Evolutionary conservation across 1,139 yeast species (phyloP), one percentile per base, ranked within the genome.

Genomic region (Suhomyces coccinellae): DNA sequence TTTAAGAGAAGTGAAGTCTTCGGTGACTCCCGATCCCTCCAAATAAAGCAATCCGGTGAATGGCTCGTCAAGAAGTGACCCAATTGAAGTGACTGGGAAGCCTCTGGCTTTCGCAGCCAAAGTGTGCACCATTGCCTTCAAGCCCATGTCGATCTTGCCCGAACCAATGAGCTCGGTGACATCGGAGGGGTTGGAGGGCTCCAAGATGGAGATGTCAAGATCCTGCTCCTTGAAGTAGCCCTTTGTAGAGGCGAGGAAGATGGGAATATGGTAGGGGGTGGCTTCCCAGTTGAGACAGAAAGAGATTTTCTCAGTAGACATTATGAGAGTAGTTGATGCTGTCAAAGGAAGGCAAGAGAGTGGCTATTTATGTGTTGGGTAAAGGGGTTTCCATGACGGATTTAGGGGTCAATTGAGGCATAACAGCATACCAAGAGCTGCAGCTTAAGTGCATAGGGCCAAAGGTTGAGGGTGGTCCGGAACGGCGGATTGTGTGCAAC

Each of bases 81-180:
- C 83, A 49, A 79, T 73, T 10, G 83, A 75, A 24, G 82, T 79
- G 26, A 79, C 82, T 20, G 82, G 81, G 58, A 67, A 79, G 4
- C 82, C 82, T 50, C 83, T 69, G 14, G 83, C 83, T 57, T 77
- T 78, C 16, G 82, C 82, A 47, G 83, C 83, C 52, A 79, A 65
- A 3, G 83, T 79, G 53, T 79, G 83, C 52, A 79, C 79, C 83
- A 79, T 79, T 36, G 83, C 83, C 59, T 79, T 79, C 51, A 79
- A 66, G 13, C 83, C 83, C 80, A 79, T 77, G 57, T 79, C 82
- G 44, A 77, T 68, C 53, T 79, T 79, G 16, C 83, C 83, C 2
- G 78, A 67, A 3, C 83, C 83, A 57, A 79, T 75, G 53, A 79
- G 66, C 51, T 77, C 82, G 36, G 83, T 79, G 36, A 79, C 83